phyloP scores from a whole-genome alignment of 805 yeast genomes.

The Metschnikowia aberdeeniae region DNA sequence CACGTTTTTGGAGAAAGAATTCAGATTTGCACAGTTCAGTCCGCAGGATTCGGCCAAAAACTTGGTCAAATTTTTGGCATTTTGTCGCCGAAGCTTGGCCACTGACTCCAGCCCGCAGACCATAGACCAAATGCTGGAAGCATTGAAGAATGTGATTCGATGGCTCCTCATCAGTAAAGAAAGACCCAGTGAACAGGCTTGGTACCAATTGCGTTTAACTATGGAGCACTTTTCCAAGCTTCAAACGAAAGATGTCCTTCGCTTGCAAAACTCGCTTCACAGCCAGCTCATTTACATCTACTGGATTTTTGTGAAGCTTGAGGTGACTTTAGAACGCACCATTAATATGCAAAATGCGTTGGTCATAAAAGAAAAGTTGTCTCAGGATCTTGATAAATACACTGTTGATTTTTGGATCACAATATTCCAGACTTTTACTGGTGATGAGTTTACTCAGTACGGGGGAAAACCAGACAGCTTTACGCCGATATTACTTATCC shows the following conservation, averaged over 20 bases:
- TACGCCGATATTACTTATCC: slow-evolving; percentile 23
- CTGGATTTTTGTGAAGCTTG: slow-evolving; percentile 10
- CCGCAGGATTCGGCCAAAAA: slow-evolving; percentile 17
- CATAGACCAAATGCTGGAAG: slow-evolving; percentile 15
- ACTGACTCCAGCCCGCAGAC: slow-evolving; percentile 5
- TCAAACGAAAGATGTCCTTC: slow-evolving; percentile 14
- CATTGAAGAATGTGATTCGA: slow-evolving; percentile 21
- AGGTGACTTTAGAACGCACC: slow-evolving; percentile 1
- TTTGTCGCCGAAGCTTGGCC: slow-evolving; percentile 16
- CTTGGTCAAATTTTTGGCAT: slow-evolving; percentile 17
- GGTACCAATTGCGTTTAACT: slow-evolving; percentile 13
- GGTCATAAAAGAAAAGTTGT: background rate
- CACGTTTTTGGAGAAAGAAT: slow-evolving; percentile 20
- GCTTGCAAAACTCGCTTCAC: slow-evolving; percentile 8
- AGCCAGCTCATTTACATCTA: slow-evolving; percentile 12
- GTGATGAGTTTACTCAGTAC: slow-evolving; percentile 12
- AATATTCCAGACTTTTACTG: slow-evolving; percentile 18
- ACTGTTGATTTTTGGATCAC: slow-evolving; percentile 19
- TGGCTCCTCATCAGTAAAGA: slow-evolving; percentile 34
- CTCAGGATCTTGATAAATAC: slow-evolving; percentile 6
- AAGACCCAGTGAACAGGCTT: slow-evolving; percentile 18
- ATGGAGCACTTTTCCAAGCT: slow-evolving; percentile 16
- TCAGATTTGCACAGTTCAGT: slow-evolving; percentile 24
- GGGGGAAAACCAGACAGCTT: background rate
- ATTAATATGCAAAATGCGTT: background rate